Evolutionary conservation across 805 yeast species (phyloP), one percentile per base, ranked within the genome.

Genomic region (Saturnispora saitoi): DNA sequence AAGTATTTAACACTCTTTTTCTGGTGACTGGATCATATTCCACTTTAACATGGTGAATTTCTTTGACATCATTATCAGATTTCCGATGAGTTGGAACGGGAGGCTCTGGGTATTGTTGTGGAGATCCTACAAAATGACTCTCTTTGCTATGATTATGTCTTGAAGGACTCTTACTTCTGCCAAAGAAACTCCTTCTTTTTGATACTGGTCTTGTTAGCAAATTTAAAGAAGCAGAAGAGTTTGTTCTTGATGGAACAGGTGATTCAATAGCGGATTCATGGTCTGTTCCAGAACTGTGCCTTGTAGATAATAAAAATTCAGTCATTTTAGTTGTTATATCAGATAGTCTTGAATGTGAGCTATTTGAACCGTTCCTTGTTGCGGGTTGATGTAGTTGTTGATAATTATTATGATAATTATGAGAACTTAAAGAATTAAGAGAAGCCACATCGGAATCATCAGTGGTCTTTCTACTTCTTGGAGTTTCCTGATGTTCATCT

Each of bases 11-110:
- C 32, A 83, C 80, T 61, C 90, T 86, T 45, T 93, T 77, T 52
- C 83, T 81, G 1, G 83, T 80, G 4, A 84, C 76, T 0, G 98
- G 97, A 64, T 93, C 96, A 66, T 87, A 89, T 56, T 90, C 95
- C 34, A 91, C 75, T 32, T 75, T 77, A 14, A 93, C 86, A 50
- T 77, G 76, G 50, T 77, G 81, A 1, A 96, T 90, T 62, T 91
- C 97, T 60, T 85, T 88, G 6, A 90, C 96, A 36, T 62, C 48
- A 14, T 32, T 34, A 10, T 64, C 4, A 4, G 40, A 32, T 29
- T 34, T 34, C 24, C 6, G 43, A 3, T 20, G 34, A 15, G 26
- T 19, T 29, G 14, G 24, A 5, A 11, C 31, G 10, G 28, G 24
- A 24, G 28, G 32, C 14, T 22, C 28, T 19, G 38, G 26, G 1